Conservation (phyloP, 345 rosid genomes). For the Arabidopsis thaliana region DNA sequence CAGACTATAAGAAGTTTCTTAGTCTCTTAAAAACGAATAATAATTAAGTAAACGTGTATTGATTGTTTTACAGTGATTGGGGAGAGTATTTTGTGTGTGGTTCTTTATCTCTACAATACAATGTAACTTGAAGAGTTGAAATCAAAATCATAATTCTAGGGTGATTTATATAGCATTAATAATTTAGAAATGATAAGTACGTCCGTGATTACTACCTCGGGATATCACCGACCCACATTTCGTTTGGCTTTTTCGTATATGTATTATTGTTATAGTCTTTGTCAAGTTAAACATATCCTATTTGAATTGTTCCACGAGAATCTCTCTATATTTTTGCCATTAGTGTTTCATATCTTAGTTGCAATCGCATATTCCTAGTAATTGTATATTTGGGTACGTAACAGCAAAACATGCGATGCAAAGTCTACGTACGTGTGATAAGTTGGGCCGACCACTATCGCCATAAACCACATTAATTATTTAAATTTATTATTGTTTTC, state of each 20-base stretch:
- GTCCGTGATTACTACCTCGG: slow-evolving; percentile 3
- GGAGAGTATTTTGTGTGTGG: neutral
- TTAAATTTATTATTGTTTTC: neutral
- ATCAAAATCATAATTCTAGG: neutral
- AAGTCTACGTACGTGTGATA: slow-evolving; percentile 41
- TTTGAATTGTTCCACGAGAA: slow-evolving; percentile 8
- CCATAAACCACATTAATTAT: neutral
- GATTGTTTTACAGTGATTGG: neutral
- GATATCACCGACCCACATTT: slow-evolving; percentile 20
- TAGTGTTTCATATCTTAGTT: slow-evolving; percentile 19
- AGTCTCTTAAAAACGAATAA: neutral
- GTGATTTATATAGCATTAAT: neutral
- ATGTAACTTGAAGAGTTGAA: neutral
- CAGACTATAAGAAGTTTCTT: neutral
- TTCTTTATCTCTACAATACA: neutral
- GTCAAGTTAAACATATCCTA: neutral
- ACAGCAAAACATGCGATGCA: slow-evolving; percentile 33
- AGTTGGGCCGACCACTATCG: slow-evolving; percentile 18
- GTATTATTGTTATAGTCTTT: neutral
- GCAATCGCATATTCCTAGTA: slow-evolving; percentile 2
- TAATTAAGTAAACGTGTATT: neutral
- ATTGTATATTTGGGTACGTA: slow-evolving; percentile 23
- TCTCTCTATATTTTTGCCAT: slow-evolving; percentile 5
- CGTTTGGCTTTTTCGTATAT: neutral
- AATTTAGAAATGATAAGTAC: neutral